Evolutionary conservation across 257 asterid species (phyloP).

Genomic region (Leonotis leonurus): DNA sequence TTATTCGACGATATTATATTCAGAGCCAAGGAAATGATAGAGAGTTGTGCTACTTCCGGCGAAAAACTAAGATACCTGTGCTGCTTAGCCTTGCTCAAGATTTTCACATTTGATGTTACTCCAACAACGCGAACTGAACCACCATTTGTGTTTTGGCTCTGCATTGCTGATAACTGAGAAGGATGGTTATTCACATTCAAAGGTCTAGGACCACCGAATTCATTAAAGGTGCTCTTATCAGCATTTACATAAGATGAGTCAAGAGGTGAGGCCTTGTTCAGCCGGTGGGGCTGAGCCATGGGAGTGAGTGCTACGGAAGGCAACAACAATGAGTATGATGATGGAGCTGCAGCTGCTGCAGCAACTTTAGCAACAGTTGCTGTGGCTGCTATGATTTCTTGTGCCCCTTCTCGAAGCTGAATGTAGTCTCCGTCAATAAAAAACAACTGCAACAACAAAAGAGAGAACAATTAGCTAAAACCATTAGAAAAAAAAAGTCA

Average conservation of each 20-base stretch:
- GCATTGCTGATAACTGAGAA: slow-evolving; percentile 26
- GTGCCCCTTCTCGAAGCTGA: slow-evolving; percentile 94
- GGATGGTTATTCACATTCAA: slow-evolving; percentile 24
- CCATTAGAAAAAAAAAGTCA: slow-evolving; percentile 16
- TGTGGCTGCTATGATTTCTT: slow-evolving; percentile 74
- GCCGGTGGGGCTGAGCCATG: slow-evolving; percentile 74
- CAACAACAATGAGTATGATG: slow-evolving; percentile 47
- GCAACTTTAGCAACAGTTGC: slow-evolving; percentile 95
- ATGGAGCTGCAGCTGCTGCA: slow-evolving; percentile 68
- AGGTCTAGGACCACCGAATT: slow-evolving; percentile 14
- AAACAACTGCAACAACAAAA: slow-evolving; percentile 42
- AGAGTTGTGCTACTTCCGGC: neutral
- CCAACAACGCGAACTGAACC: slow-evolving; percentile 27
- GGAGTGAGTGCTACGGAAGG: slow-evolving; percentile 93
- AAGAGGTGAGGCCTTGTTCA: slow-evolving; percentile 38
- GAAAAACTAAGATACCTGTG: slow-evolving; percentile 49
- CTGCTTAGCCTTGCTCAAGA: slow-evolving; percentile 43
- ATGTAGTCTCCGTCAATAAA: slow-evolving; percentile 76
- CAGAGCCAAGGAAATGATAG: neutral
- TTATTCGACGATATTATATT: neutral
- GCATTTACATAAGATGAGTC: slow-evolving; percentile 34
- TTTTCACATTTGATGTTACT: slow-evolving; percentile 50
- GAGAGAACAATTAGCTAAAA: slow-evolving; percentile 8
- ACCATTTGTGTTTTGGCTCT: slow-evolving; percentile 36
- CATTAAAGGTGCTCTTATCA: slow-evolving; percentile 12